Evolutionary conservation across 768 basidiomycete species (phyloP), one percentile per base, ranked within the genome.

Genomic region (Tephrocybe sp.): DNA sequence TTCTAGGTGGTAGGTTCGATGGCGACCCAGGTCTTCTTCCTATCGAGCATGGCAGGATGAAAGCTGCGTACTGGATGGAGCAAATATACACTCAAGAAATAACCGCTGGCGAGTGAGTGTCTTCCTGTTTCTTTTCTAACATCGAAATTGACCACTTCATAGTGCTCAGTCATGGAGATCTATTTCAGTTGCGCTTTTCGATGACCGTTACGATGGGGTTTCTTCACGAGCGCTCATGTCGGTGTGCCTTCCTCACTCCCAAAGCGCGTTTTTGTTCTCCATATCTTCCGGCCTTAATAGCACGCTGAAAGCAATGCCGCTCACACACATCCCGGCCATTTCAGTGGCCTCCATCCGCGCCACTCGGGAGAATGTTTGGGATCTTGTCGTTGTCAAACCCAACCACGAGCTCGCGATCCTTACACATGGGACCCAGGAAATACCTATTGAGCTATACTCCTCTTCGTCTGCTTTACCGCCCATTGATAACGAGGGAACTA

Each of bases 31-130:
- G 67, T 12, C 51, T 73, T 1, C 61, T 69, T 10, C 71, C 77
- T 0, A 71, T 74, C 17, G 83, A 85, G 51, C 77, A 85, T 60
- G 81, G 80, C 4, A 75, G 83, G 53, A 85, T 89, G 82, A 82
- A 80, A 46, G 79, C 86, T 1, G 74, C 83, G 0, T 87, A 82
- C 61, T 92, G 90, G 89, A 80, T 86, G 67, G 82, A 90, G 57
- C 75, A 68, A 45, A 56, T 92, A 14, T 65, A 74, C 47, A 72
- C 76, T 12, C 74, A 78, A 47, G 70, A 77, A n/a, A 70, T 83
- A 15, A 57, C 73, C 0, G 63, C 68, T 41, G 61, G 61, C 38
- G 78, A 81, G 90, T 90, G 62, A 70, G 81, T 60, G 12, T 11
- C 54, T 12, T 18, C 55, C 18, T 32, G 46, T 18, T 24, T 23